phyloP scores from a whole-genome alignment of 306 rosid genomes.

The Quercus parvula region DNA sequence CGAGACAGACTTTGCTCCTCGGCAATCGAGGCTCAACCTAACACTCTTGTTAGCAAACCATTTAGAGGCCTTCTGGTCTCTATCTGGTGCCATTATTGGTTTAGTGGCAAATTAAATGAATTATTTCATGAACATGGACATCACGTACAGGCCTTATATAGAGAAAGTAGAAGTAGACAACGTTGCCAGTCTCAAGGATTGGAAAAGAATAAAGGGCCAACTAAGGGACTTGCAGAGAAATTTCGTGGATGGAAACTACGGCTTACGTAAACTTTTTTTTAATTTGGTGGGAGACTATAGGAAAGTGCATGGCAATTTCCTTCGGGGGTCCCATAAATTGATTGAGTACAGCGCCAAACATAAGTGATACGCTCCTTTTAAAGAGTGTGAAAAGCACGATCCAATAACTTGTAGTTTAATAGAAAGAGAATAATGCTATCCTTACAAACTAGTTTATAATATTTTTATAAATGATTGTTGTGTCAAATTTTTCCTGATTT shows the following conservation, averaged over 20 bases:
- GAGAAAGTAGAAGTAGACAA: background rate
- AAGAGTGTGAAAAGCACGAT: background rate
- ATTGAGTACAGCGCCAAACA: background rate
- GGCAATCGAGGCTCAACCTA: constrained; percentile 31
- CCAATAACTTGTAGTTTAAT: too few relatives aligned
- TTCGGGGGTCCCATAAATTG: constrained; percentile 10
- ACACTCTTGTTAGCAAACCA: constrained; percentile 60
- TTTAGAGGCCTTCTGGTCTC: constrained; percentile 37
- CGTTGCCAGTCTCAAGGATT: background rate
- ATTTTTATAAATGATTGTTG: fast-evolving
- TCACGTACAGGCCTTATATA: background rate
- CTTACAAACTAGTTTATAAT: fast-evolving
- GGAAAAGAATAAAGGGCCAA: background rate
- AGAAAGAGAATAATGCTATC: too few relatives aligned
- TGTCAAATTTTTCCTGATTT: fast-evolving
- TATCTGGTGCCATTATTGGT: constrained; percentile 32
- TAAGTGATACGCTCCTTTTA: too few relatives aligned
- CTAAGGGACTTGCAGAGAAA: constrained; percentile 21
- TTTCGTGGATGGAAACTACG: background rate
- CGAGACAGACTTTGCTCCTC: constrained; percentile 28
- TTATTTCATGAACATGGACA: background rate
- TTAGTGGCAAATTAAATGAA: background rate
- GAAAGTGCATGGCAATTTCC: constrained; percentile 46
- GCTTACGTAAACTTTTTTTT: background rate
- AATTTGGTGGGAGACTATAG: background rate